A percentile compares a stretch with the other conserved stretches of the same genome.
Conservation (phyloP, 108 stramenopile genomes). For the Cyclostephanos tholiformis region DNA sequence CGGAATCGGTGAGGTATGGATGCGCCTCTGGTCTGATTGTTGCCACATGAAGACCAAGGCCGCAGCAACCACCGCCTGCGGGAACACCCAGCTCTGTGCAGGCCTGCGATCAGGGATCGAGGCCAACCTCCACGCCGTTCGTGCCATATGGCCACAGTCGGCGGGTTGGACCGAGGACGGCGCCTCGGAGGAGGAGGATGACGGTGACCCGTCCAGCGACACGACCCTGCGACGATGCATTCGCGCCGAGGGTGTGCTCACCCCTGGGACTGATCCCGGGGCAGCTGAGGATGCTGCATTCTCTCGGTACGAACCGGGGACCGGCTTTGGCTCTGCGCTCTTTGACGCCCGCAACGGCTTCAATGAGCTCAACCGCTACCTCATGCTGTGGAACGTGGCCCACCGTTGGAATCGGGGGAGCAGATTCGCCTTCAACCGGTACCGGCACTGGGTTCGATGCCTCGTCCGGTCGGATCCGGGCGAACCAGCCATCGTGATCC, state of each 20-base stretch:
- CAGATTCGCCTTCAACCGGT: slow-evolving; percentile 10
- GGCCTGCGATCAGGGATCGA: not conserved
- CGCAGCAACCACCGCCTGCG: not conserved
- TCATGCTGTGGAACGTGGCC: slow-evolving; percentile 4
- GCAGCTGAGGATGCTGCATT: not conserved
- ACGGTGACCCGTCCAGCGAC: not conserved
- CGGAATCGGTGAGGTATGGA: too few species aligned
- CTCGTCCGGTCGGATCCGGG: not conserved
- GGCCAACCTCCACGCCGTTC: slow-evolving; percentile 6
- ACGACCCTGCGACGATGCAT: too few species aligned
- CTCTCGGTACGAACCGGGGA: not conserved
- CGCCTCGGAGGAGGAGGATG: not conserved
- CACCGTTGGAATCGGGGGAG: slow-evolving; percentile 9
- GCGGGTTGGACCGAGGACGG: slow-evolving; percentile 3
- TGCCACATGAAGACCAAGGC: slow-evolving; percentile 3
- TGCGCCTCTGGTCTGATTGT: too few species aligned
- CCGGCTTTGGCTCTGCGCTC: slow-evolving; percentile 1
- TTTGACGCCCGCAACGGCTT: slow-evolving; percentile 16
- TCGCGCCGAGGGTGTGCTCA: too few species aligned
- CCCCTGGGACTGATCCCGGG: not conserved
- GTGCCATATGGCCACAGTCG: slow-evolving; percentile 8
- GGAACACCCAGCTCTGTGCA: slow-evolving; percentile 1
- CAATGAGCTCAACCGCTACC: not conserved
- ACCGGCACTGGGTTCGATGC: not conserved
- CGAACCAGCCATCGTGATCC: not conserved